Evolutionary conservation across 2,329 filamentous ascomycete genomes (phyloP).

Genomic region (Diaporthe eres): DNA sequence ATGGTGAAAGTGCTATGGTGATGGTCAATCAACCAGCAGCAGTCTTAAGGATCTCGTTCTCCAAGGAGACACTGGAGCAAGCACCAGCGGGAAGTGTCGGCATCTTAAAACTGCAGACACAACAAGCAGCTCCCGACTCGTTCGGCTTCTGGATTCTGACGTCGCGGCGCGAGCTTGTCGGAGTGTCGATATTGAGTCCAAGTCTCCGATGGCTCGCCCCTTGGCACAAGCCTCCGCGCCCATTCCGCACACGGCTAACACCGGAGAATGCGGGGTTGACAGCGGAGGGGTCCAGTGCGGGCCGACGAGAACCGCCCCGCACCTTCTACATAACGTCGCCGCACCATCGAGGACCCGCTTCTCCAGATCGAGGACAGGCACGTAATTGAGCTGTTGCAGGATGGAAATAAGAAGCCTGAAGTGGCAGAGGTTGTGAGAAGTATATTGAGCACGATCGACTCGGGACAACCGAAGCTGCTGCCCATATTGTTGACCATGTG

Average conservation of each 20-base stretch:
- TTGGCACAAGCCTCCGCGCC: not conserved
- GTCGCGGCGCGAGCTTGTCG: conserved; percentile 26
- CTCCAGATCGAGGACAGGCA: not conserved
- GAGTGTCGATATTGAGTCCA: conserved; percentile 20
- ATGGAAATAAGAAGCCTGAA: not conserved
- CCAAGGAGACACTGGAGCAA: not conserved
- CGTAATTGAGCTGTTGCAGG: not conserved
- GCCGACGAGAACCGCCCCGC: conserved; percentile 38
- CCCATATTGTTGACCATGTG: no score
- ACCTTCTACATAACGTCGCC: not conserved
- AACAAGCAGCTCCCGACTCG: not conserved
- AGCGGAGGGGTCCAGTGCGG: conserved; percentile 33
- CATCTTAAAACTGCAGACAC: conserved; percentile 19
- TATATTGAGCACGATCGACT: not conserved
- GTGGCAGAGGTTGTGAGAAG: not conserved
- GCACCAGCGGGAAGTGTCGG: conserved; percentile 4
- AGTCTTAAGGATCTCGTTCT: not conserved
- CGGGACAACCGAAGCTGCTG: not conserved
- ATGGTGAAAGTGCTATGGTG: not conserved
- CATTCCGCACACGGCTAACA: conserved; percentile 41
- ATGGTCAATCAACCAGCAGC: not conserved
- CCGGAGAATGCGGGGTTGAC: conserved; percentile 40
- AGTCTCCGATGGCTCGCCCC: not conserved
- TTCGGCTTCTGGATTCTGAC: conserved; percentile 29
- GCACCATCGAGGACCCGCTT: conserved; percentile 15